Evolutionary conservation across 805 yeast species (phyloP).

Genomic region (Candida fluviatilis): DNA sequence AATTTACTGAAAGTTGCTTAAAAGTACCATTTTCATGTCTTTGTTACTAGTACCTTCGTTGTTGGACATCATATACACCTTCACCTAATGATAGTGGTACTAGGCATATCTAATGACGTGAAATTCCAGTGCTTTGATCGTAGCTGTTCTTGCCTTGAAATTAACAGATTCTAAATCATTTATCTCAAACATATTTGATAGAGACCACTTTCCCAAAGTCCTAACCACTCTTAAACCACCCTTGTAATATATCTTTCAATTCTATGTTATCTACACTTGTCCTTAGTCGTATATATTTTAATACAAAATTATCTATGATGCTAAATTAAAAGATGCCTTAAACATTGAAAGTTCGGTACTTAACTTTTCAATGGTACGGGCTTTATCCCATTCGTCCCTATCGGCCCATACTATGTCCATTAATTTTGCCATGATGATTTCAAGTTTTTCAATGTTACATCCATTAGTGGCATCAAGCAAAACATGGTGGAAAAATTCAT

Average conservation of each 20-base stretch:
- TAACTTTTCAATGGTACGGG: constrained; percentile 30
- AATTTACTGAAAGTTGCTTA: too few relatives aligned
- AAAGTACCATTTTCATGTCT: too few relatives aligned
- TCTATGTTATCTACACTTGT: not conserved
- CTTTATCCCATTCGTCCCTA: constrained; percentile 47
- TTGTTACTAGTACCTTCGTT: not conserved
- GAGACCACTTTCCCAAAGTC: too few relatives aligned
- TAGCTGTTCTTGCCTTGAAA: too few relatives aligned
- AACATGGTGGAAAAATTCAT: constrained; percentile 20
- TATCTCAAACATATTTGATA: too few relatives aligned
- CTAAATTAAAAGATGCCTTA: constrained; percentile 3
- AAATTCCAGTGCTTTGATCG: too few relatives aligned
- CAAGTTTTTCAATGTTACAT: constrained; percentile 34
- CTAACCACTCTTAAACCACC: too few relatives aligned
- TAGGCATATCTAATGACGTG: too few relatives aligned
- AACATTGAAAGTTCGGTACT: constrained; percentile 9
- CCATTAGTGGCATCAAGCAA: constrained; percentile 29
- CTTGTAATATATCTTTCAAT: not conserved
- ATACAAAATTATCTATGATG: not conserved
- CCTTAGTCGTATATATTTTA: not conserved
- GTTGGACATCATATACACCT: too few relatives aligned
- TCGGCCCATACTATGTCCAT: constrained; percentile 73
- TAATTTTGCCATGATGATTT: constrained; percentile 52
- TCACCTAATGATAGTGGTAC: too few relatives aligned
- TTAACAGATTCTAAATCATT: too few relatives aligned